Base-by-base conservation (phyloP, 352 stramenopile genomes). In the Pythium pectinolyticum region DNA sequence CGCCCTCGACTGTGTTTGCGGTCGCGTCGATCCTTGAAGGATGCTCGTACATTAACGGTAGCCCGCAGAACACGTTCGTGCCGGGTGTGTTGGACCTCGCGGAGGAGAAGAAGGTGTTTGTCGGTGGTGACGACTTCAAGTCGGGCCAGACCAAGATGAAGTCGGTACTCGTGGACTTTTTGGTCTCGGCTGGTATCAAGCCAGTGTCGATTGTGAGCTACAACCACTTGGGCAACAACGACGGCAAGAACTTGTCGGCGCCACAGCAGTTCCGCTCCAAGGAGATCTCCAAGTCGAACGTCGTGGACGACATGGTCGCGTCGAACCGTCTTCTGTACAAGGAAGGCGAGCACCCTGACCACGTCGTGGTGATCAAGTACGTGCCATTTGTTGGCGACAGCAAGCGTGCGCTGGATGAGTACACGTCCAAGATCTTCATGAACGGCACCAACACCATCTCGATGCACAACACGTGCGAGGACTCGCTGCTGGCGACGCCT, bases 151-250 rank as follows among this genome's bases (percentile, higher is more conserved):
- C 97, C 27, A 99, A 99, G 85, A 99, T 99, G 70, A 99, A 99
- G 82, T 97, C 82, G 60, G 97, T 99, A 27, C 84, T 99, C 41
- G 96, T 99, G n/a, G 97, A 99, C 80, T 99, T 99, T 78, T 81
- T 99, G 22, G 96, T 99, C 37, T 97, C 88, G 39, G 97, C 97
- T 27, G 97, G 97, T 61, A 99, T 99, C 77, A 99, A 99, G 80
- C 97, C 97, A 20, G 94, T 97, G 20, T 98, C 92, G 57, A 99
- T 99, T 78, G 97, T 99, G 40, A 98, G 89, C 63, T 99, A 99
- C 93, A 99, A 99, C 79, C 97, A 99, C 84, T 75, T 99, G 54
- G 97, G 97, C 35, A 99, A 99, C 84, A 99, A 99, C 78, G 97
- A 99, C 74, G 97, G 97, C 63, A 99, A 99, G 80, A 99, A 99